Base-by-base conservation (phyloP, 176 grass and related monocot species). In the Saccharum officinarum region DNA sequence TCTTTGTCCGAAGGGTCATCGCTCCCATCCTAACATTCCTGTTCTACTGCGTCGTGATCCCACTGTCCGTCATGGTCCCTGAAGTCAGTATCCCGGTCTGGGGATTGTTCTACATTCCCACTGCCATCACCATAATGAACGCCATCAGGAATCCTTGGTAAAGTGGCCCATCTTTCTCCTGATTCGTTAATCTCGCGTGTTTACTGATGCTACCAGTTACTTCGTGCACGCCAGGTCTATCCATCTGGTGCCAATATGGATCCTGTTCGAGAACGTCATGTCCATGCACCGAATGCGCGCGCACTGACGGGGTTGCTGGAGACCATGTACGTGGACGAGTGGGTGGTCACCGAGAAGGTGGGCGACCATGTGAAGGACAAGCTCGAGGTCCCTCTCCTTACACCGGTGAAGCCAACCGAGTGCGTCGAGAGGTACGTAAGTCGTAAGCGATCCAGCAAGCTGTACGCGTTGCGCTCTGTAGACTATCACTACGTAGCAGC, bases 201-300 rank as follows among this genome's bases (percentile, higher is more conserved):
- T 83, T 54, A 45, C 75, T 28, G 8, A 50, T 67, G 4, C 18
- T 42, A 23, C 38, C 23, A 73, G 63, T 63, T 36, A 78, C 6
- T 5, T 14, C 23, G 61, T 59, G 44, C 62, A 33, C 40, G 22
- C 2, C 81, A 94, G 92, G 6, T 94, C 92, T 55, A 68, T 92
- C 22, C 92, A 94, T 85, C 71, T 94, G 75, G 82, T 90, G 81
- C 76, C 89, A 37, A 11, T 90, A 28, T 92, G 89, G 89, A 87
- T 94, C 50, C 86, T 94, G 65, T 92, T 94, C 45, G 92, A 94
- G 87, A 94, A 92, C 25, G 87, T 94, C 87, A 94, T 92, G 92
- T 86, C 92, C 8, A 70, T 94, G 84, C 89, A 94, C 36, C 84
- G 92, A 41, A 92, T 86, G 89, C 88, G 87, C 71, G 87, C 92